Evolutionary conservation across 2,329 filamentous ascomycete species (phyloP), one percentile per base, ranked within the genome.

Genomic region (Sporothrix phasma): DNA sequence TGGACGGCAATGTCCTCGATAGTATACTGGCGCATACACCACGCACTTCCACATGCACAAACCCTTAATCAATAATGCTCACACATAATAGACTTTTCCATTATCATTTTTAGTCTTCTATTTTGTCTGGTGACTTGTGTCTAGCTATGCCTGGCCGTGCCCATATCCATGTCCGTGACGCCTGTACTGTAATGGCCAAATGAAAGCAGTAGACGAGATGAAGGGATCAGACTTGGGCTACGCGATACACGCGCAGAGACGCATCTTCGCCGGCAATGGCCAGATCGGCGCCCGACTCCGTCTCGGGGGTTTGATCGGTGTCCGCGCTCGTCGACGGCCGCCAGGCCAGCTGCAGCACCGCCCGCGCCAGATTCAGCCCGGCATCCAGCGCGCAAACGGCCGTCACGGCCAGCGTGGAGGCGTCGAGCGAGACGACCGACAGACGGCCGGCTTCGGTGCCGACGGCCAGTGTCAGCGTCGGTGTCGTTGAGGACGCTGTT

Each of bases 271-370:
- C 81, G 24, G 83, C 83, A 65, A 84, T 73, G 4, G 81, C 82
- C 29, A 85, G 71, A 67, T 81, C 76, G 47, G 70, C 72, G 5
- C 51, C 31, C 4, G 3, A 22, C n/a, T 39, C 31, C 2, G 51
- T n/a, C 5, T 54, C 31, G 11, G 7, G 4, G 34, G 8, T 11
- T 13, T 37, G 10, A 11, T 4, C 15, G 3, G 34, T 3, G 11
- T 13, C 7, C 2, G 11, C 22, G n/a, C n/a, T 22, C 5, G 41
- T 22, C 22, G 45, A 8, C 7, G 15, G 88, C 67, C 85, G 81
- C 89, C 89, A 92, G 7, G 86, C 80, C 41, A 92, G 76, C 71
- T 88, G 86, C 26, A 84, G 80, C 24, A 90, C 81, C 1, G 86
- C 76, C 71, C 83, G 88, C 26, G 87, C 85, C 1, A 88, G 81